Evolutionary conservation across 2,329 filamentous ascomycete species (phyloP).

Genomic region (Pseudomassariella vexata): DNA sequence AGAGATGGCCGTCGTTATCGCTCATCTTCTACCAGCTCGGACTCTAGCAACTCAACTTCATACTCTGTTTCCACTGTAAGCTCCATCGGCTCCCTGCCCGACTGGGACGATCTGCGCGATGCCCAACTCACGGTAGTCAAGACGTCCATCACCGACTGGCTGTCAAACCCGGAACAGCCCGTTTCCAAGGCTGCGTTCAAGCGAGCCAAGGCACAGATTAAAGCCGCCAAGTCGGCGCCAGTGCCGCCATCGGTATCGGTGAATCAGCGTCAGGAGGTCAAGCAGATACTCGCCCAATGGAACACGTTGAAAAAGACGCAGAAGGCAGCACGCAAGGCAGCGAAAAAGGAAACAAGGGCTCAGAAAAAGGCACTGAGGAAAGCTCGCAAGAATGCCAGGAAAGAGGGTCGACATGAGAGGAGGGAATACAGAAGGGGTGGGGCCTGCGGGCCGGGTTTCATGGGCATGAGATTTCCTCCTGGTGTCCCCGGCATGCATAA

Average conservation of each 20-base stretch:
- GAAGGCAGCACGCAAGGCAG: constrained; percentile 22
- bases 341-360: constrained; percentile 22
- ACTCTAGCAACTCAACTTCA: constrained; percentile 29
- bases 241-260: constrained; percentile 1
- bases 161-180: constrained; percentile 41
- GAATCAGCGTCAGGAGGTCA: constrained; percentile 31
- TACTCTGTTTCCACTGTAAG: constrained; percentile 31
- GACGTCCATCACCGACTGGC: constrained; percentile 40
- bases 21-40: constrained; percentile 30
- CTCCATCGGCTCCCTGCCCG: constrained; percentile 48
- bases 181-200: constrained; percentile 40
- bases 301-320: constrained; percentile 32
- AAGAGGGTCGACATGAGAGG: constrained; percentile 22
- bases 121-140: constrained; percentile 42
- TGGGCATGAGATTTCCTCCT: too few species aligned
- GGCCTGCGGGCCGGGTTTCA: constrained; percentile 3
- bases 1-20: constrained; percentile 13
- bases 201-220: constrained; percentile 36
- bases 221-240: constrained; percentile 25
- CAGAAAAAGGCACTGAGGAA: constrained; percentile 11
- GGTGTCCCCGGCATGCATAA: too few species aligned
- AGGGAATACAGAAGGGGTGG: constrained; percentile 22
- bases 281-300: constrained; percentile 37
- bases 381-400: constrained; percentile 9
- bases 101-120: constrained; percentile 43